Conservation (phyloP, 2,329 filamentous ascomycete species). For the Penicillium sp. region DNA sequence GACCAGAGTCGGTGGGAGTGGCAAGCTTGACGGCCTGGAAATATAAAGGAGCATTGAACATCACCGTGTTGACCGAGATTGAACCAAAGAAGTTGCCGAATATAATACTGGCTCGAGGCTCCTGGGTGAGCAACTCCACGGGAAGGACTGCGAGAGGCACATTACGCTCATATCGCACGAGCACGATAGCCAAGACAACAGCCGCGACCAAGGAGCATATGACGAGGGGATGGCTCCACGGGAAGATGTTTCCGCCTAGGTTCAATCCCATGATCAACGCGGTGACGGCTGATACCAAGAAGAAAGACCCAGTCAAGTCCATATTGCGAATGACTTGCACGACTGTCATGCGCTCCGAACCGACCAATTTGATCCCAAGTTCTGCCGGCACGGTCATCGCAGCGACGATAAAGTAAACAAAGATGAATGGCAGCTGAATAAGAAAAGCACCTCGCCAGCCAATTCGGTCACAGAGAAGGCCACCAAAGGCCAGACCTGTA, state of each 20-base stretch:
- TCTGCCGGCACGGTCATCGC: conserved; percentile 52
- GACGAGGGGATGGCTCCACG: conserved; percentile 59
- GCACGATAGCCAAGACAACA: conserved; percentile 43
- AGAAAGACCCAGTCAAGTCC: conserved; percentile 56
- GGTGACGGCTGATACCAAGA: conserved; percentile 55
- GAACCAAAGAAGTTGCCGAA: conserved; percentile 60
- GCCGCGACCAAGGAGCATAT: conserved; percentile 54
- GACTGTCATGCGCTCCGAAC: conserved; percentile 48
- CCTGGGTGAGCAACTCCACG: conserved; percentile 53
- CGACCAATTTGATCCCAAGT: conserved; percentile 54
- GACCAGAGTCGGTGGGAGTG: conserved; percentile 72
- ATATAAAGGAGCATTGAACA: conserved; percentile 76
- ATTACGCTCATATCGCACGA: conserved; percentile 51
- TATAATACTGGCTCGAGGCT: conserved; percentile 56
- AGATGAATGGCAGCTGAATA: conserved; percentile 58
- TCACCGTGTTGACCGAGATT: conserved; percentile 60
- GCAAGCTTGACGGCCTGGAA: conserved; percentile 77
- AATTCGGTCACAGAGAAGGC: conserved; percentile 47
- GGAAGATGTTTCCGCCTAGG: conserved; percentile 59
- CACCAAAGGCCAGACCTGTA: conserved; percentile 48
- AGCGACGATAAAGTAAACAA: conserved; percentile 52
- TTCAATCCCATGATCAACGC: conserved; percentile 59
- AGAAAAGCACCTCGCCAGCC: conserved; percentile 54
- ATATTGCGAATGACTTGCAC: conserved; percentile 55
- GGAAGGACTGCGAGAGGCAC: conserved; percentile 59